Base-by-base conservation (phyloP, 2,329 filamentous ascomycete species). In the Xylariaceae sp. region DNA sequence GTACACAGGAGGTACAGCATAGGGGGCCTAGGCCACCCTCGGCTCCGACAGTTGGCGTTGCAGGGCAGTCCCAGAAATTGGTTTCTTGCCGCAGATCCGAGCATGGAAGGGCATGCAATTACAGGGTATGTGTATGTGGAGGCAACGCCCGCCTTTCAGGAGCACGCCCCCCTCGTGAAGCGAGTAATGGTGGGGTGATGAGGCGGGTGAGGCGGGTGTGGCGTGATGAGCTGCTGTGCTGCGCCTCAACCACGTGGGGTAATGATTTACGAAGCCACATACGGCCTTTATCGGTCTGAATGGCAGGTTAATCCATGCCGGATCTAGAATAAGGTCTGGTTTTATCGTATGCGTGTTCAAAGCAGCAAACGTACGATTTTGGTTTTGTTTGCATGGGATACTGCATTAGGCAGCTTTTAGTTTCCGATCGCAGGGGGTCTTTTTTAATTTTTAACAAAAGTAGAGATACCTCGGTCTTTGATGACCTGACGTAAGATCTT, bases 401-500 rank as follows among this genome's bases (percentile, higher is more conserved):
- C 52, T 23, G 37, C 47, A 16, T 34, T 12, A 16, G 43, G 17
- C 17, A 36, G 4, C 8, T 21, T 7, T 28, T 49, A n/a, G 33
- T 31, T 49, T 26, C n/a, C 26, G 24, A 26, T 40, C 46, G 24
- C 28, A 21, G 46, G 34, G 17, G 17, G 34, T 33, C 31, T 48
- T 36, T 21, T 54, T 43, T 28, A n/a, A n/a, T n/a, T n/a, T n/a
- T n/a, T n/a, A n/a, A n/a, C 23, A 37, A 23, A 53, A 34, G 48
- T 53, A 47, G n/a, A 41, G 36, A n/a, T 52, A 46, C 54, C 21
- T 52, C 41, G 31, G 40, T 17, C n/a, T n/a, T n/a, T 1, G 9
- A 48, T 58, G 55, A 53, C 53, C 55, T 58, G 55, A 58, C 49
- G 43, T 53, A 24, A 53, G 55, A 45, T 39, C 37, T 44, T 34